These are phyloP conservation scores for Arabis alpina DNA, from an alignment of 345 rosid species.

Conservation along the genomic window DNA sequence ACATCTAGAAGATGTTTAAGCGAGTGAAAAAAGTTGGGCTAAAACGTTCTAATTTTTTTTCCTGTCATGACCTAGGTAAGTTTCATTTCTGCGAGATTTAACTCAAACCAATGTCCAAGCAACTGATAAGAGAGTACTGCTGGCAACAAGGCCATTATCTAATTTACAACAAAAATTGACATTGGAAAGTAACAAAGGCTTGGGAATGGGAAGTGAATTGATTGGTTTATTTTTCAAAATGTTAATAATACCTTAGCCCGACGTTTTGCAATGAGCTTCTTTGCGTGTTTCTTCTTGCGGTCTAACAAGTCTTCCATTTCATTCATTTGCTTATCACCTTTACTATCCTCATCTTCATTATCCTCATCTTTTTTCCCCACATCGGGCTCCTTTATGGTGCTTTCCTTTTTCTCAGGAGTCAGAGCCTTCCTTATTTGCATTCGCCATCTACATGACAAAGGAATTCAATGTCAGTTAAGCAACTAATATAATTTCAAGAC, in stretches of 20 bases:
- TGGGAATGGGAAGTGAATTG: constrained; percentile 20
- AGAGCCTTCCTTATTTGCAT: constrained; percentile 79
- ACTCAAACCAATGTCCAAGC: not conserved
- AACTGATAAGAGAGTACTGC: not conserved
- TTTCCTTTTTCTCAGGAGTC: constrained; percentile 66
- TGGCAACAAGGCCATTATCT: not conserved
- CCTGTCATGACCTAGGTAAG: not conserved
- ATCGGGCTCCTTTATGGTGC: constrained; percentile 43
- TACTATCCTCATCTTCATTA: constrained; percentile 77
- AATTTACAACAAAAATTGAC: constrained; percentile 1
- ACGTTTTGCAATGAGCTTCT: constrained; percentile 77
- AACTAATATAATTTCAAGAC: constrained; percentile 3
- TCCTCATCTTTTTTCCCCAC: constrained; percentile 53
- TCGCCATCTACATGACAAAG: constrained; percentile 69
- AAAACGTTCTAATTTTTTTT: not conserved
- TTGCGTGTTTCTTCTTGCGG: constrained; percentile 74
- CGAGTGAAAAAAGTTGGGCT: not conserved
- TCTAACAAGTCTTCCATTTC: constrained; percentile 95
- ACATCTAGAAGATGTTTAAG: not conserved
- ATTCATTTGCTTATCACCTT: constrained; percentile 81
- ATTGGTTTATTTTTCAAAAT: not conserved
- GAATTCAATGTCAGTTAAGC: not conserved
- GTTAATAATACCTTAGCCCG: constrained; percentile 65
- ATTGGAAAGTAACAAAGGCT: not conserved
- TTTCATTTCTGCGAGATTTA: not conserved